These are phyloP conservation scores for Ophiobolus disseminans DNA, from an alignment of 2,329 filamentous ascomycete genomes.

Conservation along the genomic window DNA sequence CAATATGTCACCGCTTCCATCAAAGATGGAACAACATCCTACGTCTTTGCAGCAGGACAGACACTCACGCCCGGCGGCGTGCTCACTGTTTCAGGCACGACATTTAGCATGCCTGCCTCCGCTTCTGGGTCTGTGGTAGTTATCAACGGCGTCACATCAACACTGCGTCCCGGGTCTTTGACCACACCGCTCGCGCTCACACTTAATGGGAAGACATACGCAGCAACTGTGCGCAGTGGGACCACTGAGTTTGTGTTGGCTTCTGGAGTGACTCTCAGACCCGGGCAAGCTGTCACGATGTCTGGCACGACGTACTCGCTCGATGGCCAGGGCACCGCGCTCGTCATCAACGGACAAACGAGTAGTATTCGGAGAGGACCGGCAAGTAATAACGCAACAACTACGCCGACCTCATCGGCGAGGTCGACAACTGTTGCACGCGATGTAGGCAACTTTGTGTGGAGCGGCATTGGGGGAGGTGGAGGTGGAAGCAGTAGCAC, in stretches of 20 bases:
- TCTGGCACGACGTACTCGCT: constrained; percentile 41
- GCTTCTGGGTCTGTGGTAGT: constrained; percentile 35
- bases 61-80: constrained; percentile 38
- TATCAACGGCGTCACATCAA: constrained; percentile 37
- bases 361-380: constrained; percentile 33
- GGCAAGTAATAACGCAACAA: constrained; percentile 36
- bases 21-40: constrained; percentile 31
- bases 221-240: constrained; percentile 29
- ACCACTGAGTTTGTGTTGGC: constrained; percentile 35
- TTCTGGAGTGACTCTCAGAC: constrained; percentile 30
- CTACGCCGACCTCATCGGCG: constrained; percentile 20
- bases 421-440: constrained; percentile 9
- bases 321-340: constrained; percentile 31
- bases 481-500: constrained; percentile 16
- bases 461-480: constrained; percentile 30
- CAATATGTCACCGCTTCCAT: constrained; percentile 21
- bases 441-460: constrained; percentile 32
- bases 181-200: constrained; percentile 33
- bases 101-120: constrained; percentile 30
- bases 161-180: constrained; percentile 17
- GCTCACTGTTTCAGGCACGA: constrained; percentile 38
- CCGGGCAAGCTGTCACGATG: constrained; percentile 31
- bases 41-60: constrained; percentile 27
- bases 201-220: constrained; percentile 36
- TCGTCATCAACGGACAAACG: constrained; percentile 43